Base-by-base conservation (phyloP, 2,329 filamentous ascomycete genomes). In the Neopestalotiopsis rosae region DNA sequence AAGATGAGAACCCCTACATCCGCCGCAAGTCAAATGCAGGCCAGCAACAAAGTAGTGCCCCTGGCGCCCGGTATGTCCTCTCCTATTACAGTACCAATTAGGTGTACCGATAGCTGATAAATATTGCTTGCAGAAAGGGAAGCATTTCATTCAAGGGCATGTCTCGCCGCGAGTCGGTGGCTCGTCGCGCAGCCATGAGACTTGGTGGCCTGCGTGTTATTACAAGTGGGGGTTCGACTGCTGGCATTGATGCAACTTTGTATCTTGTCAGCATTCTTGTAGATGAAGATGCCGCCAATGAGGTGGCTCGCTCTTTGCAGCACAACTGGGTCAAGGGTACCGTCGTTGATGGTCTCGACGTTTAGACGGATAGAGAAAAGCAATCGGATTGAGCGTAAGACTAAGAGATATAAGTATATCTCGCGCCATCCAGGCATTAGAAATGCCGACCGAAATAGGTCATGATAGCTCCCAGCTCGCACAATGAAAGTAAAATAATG, bases 201-300 rank as follows among this genome's bases (percentile, higher is more conserved):
- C 88, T 94, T 63, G 87, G 88, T 74, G 88, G 88, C 68, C 86
- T 89, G 71, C 86, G 93, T 72, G 91, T 97, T 73, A 90, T 97
- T 76, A 97, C 94, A 72, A 88, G 89, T 73, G 93, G 93, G 73
- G 94, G 94, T 72, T 86, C 94, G 74, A 92, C 90, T 78, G 90
- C 92, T 81, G 94, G 94, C 78, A 85, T 97, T 67, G 94, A 97
- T 85, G 94, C 94, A 67, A 87, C 91, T 74, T 83, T 97, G 83
- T 96, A 97, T 84, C 86, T 97, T 78, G 91, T 97, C 80, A 92
- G 91, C 81, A 93, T 94, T 74, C 83, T 97, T 80, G 93, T 95
- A 64, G 92, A 90, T 70, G 90, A 94, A 76, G 92, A 93, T 67
- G 87, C 90, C 70, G 93, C 94, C 71, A 87, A 90, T 69, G 92